These are phyloP conservation scores for Arabidopsis lyrata DNA, from an alignment of 441 rosid genomes.

Conservation along the genomic window DNA sequence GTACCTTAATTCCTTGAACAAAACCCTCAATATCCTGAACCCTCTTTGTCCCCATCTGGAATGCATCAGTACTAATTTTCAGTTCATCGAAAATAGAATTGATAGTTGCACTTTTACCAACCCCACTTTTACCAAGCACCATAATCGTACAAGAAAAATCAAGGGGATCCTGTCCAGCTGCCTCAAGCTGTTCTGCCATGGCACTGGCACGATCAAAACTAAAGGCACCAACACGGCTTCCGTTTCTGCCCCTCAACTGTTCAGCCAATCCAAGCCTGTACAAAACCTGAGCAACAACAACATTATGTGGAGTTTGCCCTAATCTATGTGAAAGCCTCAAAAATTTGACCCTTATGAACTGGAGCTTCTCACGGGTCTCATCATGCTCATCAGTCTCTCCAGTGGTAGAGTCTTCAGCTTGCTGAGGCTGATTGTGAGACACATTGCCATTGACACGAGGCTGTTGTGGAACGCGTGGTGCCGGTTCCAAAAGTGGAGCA, in stretches of 20 bases:
- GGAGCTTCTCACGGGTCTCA: conserved; percentile 95
- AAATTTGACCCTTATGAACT: conserved; percentile 95
- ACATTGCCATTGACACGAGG: conserved; percentile 77
- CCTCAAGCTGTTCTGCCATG: conserved; percentile 97
- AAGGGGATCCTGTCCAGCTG: conserved; percentile 90
- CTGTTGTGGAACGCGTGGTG: conserved; percentile 70
- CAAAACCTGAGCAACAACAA: conserved; percentile 96
- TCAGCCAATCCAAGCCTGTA: conserved; percentile 96
- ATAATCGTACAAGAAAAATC: conserved; percentile 96
- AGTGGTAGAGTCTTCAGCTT: conserved; percentile 65
- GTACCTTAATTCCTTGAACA: conserved; percentile 94
- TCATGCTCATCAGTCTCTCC: conserved; percentile 80
- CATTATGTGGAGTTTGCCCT: conserved; percentile 99
- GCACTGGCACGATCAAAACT: conserved; percentile 99
- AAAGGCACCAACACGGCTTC: conserved; percentile 97
- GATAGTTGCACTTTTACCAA: conserved; percentile 97
- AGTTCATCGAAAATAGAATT: conserved; percentile 94
- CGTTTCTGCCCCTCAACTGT: conserved; percentile 94
- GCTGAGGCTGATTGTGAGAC: conserved; percentile 64
- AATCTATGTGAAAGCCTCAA: conserved; percentile 93
- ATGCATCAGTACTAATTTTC: conserved; percentile 85
- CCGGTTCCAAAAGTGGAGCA: conserved; percentile 77
- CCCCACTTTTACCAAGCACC: conserved; percentile 97
- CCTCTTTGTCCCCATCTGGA: conserved; percentile 84
- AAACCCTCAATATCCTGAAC: conserved; percentile 95